Evolutionary conservation across 768 basidiomycete species (phyloP).

Genomic region (Inosperma sp.): DNA sequence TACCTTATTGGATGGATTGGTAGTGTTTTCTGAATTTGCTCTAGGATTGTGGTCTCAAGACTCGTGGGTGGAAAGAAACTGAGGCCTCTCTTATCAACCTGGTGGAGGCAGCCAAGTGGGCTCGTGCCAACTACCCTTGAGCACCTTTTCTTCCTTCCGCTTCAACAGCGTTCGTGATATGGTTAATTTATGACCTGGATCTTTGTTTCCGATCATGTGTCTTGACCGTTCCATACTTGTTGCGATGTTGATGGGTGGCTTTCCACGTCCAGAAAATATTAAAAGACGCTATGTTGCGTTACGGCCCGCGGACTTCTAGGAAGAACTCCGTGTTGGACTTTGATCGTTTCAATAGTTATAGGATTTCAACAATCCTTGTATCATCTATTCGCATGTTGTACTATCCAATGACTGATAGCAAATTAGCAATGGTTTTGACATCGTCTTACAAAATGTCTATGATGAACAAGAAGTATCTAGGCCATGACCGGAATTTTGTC

Average conservation of each 20-base stretch:
- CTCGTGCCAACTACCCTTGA: conserved; percentile 79
- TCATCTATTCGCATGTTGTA: conserved; percentile 19
- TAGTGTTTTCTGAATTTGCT: conserved; percentile 8
- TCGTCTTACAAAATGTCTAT: too few species aligned
- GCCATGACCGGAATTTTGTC: too few species aligned
- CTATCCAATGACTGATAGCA: background rate
- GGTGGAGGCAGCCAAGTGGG: conserved; percentile 90
- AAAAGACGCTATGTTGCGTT: conserved; percentile 34
- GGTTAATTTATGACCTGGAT: conserved; percentile 50
- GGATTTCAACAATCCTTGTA: conserved; percentile 80
- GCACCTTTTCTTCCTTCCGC: conserved; percentile 50
- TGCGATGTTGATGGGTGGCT: conserved; percentile 24
- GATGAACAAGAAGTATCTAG: too few species aligned
- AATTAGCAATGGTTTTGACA: too few species aligned
- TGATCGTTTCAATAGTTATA: too few species aligned
- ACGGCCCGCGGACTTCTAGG: conserved; percentile 35
- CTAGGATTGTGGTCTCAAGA: conserved; percentile 95
- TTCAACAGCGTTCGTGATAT: conserved; percentile 86
- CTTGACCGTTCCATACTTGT: conserved; percentile 56
- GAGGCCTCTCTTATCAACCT: conserved; percentile 85
- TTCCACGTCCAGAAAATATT: conserved; percentile 7
- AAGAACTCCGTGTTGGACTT: too few species aligned
- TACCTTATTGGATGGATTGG: conserved; percentile 1
- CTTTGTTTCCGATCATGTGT: conserved; percentile 29
- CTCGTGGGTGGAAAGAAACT: conserved; percentile 98